Percentiles rank a stretch among this genome's conserved stretches.
Conservation (phyloP, 2,329 filamentous ascomycete species). For the Falciphora oryzae region DNA sequence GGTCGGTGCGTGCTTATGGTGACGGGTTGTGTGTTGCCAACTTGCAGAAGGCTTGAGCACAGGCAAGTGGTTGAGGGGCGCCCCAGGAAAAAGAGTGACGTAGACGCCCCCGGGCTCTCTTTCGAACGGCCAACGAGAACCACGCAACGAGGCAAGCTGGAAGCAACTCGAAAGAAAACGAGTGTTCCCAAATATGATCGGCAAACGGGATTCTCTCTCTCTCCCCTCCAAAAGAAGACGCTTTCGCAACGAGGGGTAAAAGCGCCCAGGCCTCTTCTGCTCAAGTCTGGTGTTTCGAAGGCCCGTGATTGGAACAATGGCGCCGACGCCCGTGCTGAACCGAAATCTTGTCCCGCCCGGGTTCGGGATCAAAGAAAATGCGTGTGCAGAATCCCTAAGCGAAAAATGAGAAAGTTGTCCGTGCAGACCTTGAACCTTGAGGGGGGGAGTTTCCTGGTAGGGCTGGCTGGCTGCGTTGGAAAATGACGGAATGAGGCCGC, state of each 20-base stretch:
- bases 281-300: not conserved
- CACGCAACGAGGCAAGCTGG: not conserved
- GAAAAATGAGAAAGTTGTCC: not conserved
- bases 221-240: no score
- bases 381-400: not conserved
- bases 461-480: not conserved
- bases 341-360: no score
- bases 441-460: not conserved
- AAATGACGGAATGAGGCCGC: not conserved
- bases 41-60: no score
- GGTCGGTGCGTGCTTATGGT: not conserved
- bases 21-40: no score
- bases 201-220: not conserved
- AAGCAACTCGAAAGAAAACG: not conserved
- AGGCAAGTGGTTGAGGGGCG: not conserved
- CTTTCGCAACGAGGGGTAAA: not conserved
- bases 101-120: not conserved
- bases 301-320: not conserved
- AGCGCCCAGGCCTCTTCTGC: not conserved
- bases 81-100: not conserved
- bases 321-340: not conserved
- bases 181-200: not conserved
- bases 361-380: not conserved
- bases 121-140: not conserved
- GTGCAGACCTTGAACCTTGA: not conserved